A percentile compares a stretch with the other conserved stretches of the same genome.
These are phyloP conservation scores for Halophytophthora polymorphica DNA, from an alignment of 352 stramenopile genomes.

Conservation along the genomic window DNA sequence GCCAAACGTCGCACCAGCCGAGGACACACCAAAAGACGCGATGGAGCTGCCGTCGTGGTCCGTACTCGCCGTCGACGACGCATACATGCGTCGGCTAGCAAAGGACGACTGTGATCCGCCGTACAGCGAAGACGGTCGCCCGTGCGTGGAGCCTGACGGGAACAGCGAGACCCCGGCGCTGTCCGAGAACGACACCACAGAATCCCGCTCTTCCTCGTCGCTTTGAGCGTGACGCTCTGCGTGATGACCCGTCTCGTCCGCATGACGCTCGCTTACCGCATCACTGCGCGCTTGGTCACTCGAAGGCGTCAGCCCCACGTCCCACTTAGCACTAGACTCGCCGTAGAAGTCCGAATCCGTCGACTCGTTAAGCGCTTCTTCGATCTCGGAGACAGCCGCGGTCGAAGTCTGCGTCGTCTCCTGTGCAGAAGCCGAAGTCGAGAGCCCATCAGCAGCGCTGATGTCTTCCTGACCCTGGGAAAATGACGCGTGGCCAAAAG, in stretches of 20 bases:
- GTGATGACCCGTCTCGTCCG: conserved; percentile 8
- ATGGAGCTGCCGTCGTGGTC: conserved; percentile 55
- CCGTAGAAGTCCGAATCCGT: conserved; percentile 10
- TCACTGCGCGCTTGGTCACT: conserved; percentile 1
- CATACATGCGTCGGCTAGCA: conserved; percentile 36
- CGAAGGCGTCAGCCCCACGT: conserved; percentile 9
- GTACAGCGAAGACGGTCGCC: conserved; percentile 31
- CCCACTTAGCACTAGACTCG: conserved; percentile 20
- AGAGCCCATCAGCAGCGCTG: conserved; percentile 8
- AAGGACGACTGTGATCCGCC: conserved; percentile 41
- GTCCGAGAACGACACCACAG: conserved; percentile 33
- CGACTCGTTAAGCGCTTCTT: conserved; percentile 6
- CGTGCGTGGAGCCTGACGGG: conserved; percentile 9
- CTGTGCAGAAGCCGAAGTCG: conserved; percentile 4
- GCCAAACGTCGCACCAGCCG: conserved; percentile 73
- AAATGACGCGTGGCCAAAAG: conserved; percentile 28
- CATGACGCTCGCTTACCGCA: conserved; percentile 2
- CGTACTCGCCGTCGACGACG: conserved; percentile 32
- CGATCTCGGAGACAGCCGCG: conserved; percentile 8
- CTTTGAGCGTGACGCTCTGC: conserved; percentile 17
- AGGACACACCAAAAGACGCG: conserved; percentile 68
- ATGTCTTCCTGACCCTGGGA: conserved; percentile 12
- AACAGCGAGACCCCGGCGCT: conserved; percentile 27
- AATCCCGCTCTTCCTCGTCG: conserved; percentile 37
- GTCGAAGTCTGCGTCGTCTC: conserved; percentile 4